Evolutionary conservation across 192 early-diverging fungal genomes (phyloP).

Genomic region (Podochytrium sp.): DNA sequence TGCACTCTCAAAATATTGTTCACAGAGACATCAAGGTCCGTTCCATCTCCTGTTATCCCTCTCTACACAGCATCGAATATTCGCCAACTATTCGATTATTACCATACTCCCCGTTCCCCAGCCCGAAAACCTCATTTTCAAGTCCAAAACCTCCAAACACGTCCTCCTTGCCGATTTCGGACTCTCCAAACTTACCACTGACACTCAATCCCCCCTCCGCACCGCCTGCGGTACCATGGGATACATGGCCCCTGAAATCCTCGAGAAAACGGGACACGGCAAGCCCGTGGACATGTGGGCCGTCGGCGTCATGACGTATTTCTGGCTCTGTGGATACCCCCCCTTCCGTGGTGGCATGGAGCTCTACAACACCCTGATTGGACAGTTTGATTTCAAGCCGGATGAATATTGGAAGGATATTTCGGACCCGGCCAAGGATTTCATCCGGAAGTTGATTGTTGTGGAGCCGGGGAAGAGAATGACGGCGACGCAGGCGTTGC

Average conservation of each 20-base stretch:
- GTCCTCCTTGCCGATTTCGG: slow-evolving; percentile 72
- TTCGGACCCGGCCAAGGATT: slow-evolving; percentile 21
- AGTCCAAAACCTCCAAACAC: slow-evolving; percentile 46
- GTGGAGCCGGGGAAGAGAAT: slow-evolving; percentile 70
- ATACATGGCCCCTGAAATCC: slow-evolving; percentile 42
- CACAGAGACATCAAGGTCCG: slow-evolving; percentile 57
- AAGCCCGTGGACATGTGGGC: slow-evolving; percentile 81
- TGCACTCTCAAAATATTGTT: slow-evolving; percentile 84
- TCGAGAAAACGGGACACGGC: slow-evolving; percentile 65
- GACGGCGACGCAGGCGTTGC: slow-evolving; percentile 73
- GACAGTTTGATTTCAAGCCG: slow-evolving; percentile 48
- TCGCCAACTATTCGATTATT: too few species aligned
- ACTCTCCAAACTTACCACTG: slow-evolving; percentile 61
- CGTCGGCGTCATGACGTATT: slow-evolving; percentile 63
- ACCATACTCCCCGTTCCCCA: too few species aligned
- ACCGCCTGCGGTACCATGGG: slow-evolving; percentile 62
- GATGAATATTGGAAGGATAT: slow-evolving; percentile 47
- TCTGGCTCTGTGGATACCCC: slow-evolving; percentile 57
- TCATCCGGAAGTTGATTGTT: slow-evolving; percentile 48
- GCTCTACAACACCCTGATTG: slow-evolving; percentile 46
- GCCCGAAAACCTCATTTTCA: slow-evolving; percentile 41
- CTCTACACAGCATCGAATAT: too few species aligned
- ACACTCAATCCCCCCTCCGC: slow-evolving; percentile 46
- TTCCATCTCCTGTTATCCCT: background rate
- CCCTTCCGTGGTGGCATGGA: slow-evolving; percentile 37